phyloP scores from a whole-genome alignment of 352 stramenopile species.

The Phytophthora pini region DNA sequence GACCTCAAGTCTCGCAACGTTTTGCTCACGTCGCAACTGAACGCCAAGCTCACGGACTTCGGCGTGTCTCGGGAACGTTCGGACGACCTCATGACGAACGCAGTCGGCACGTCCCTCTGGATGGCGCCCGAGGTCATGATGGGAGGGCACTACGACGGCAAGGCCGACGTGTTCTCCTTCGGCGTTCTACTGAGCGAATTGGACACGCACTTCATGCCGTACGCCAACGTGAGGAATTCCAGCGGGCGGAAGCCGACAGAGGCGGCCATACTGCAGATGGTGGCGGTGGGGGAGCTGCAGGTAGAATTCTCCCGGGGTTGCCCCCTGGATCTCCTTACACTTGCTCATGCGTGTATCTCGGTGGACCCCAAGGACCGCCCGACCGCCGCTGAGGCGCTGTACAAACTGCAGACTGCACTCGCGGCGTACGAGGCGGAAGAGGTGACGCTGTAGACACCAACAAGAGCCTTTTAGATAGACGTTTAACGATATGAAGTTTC shows the following conservation, averaged over 20 bases:
- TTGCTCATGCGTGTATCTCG: constrained; percentile 44
- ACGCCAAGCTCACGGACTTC: constrained; percentile 72
- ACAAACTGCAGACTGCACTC: constrained; percentile 40
- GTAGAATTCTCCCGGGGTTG: constrained; percentile 47
- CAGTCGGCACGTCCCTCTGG: constrained; percentile 59
- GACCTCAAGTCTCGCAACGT: constrained; percentile 88
- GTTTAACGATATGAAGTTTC: constrained; percentile 38
- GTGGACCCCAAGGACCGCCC: constrained; percentile 43
- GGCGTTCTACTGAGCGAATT: constrained; percentile 58
- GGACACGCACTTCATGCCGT: constrained; percentile 54
- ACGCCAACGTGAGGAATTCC: constrained; percentile 40
- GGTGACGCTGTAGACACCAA: constrained; percentile 34
- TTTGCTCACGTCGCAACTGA: constrained; percentile 51
- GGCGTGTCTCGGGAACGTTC: constrained; percentile 48
- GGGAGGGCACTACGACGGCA: constrained; percentile 48
- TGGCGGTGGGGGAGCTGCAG: constrained; percentile 36
- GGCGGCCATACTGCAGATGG: constrained; percentile 48
- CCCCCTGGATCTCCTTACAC: constrained; percentile 26
- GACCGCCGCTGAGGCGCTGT: constrained; percentile 41
- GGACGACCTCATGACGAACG: constrained; percentile 52
- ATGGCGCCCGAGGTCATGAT: constrained; percentile 67
- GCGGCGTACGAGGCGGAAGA: constrained; percentile 37
- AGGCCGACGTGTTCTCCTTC: constrained; percentile 59
- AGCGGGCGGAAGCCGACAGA: constrained; percentile 44
- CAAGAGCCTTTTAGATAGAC: constrained; percentile 28